Percentiles rank a stretch among this genome's conserved stretches.
Conservation (phyloP, 208 protist species). For the Tritrichomonas foetus region DNA sequence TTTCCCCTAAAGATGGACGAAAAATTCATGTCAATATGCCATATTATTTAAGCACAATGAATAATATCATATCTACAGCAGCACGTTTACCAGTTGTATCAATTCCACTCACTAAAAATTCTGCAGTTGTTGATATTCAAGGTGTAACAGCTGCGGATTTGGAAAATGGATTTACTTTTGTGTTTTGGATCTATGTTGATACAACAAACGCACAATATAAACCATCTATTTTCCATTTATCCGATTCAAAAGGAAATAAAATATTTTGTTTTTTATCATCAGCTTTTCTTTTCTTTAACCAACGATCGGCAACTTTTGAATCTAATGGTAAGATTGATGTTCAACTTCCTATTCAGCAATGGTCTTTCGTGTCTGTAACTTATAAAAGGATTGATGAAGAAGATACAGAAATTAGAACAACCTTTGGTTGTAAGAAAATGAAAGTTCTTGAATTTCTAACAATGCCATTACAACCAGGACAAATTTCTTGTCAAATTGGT, state of each 20-base stretch:
- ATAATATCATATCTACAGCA: neutral
- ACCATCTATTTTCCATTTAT: neutral
- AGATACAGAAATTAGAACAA: neutral
- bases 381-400: neutral
- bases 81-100: neutral
- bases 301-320: neutral
- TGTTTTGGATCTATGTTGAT: neutral
- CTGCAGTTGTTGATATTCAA: neutral
- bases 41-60: neutral
- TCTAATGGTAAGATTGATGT: neutral
- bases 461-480: neutral
- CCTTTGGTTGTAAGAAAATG: too few relatives aligned
- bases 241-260: neutral
- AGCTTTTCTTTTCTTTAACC: neutral
- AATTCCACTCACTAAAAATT: neutral
- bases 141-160: neutral
- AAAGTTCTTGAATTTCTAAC: too few relatives aligned
- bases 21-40: neutral
- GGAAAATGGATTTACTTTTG: neutral
- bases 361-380: neutral
- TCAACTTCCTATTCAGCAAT: neutral
- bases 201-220: neutral
- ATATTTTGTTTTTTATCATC: neutral
- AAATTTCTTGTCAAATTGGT: neutral
- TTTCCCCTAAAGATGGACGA: neutral